Conservation (phyloP, 2,329 filamentous ascomycete species). For the Exophiala sideris region DNA sequence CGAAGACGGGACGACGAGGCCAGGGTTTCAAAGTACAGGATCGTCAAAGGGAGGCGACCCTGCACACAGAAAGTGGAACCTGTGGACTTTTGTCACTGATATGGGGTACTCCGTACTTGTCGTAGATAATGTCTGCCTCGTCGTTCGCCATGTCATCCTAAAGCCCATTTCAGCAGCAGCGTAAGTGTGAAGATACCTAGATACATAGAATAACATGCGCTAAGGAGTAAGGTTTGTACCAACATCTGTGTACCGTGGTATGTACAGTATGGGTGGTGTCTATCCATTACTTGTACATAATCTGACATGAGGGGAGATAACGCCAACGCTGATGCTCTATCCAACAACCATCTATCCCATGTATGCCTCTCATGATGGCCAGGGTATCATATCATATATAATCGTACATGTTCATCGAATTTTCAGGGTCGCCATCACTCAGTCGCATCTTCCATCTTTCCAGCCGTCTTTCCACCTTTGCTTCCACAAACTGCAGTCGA, state of each 20-base stretch:
- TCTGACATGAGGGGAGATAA: conserved; percentile 9
- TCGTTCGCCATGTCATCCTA: background rate
- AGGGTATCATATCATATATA: background rate
- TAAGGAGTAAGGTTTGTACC: background rate
- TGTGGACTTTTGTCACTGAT: no score
- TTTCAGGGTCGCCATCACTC: conserved; percentile 11
- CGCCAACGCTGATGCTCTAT: conserved; percentile 15
- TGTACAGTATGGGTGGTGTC: background rate
- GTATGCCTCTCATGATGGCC: background rate
- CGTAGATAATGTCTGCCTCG: no score
- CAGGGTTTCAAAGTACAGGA: background rate
- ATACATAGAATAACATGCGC: background rate
- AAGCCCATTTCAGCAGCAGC: background rate
- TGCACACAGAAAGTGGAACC: no score
- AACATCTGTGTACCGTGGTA: background rate
- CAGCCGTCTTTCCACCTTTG: conserved; percentile 92
- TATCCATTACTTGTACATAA: background rate
- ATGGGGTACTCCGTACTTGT: no score
- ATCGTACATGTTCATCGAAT: background rate
- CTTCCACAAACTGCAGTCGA: conserved; percentile 88
- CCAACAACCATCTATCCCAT: background rate
- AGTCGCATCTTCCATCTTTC: conserved; percentile 65
- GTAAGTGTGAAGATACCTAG: no score
- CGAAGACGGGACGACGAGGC: background rate
- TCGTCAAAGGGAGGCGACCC: background rate